Percentiles rank a stretch among this genome's conserved stretches.
Conservation (phyloP, 805 yeast species). For the Metschnikowia reukaufii region DNA sequence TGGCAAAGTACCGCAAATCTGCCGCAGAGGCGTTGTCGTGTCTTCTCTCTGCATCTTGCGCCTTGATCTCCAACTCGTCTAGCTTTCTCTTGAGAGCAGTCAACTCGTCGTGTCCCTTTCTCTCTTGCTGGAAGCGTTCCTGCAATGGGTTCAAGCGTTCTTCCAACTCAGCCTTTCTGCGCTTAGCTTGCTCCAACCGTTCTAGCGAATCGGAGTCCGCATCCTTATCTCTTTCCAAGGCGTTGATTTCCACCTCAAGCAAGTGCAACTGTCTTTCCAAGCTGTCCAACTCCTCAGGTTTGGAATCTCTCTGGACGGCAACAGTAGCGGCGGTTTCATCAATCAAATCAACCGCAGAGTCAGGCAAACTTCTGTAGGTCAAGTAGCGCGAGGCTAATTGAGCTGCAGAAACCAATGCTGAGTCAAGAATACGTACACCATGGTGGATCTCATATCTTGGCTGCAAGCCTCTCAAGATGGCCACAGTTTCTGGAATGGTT, state of each 20-base stretch:
- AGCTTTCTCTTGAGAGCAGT: constrained; percentile 85
- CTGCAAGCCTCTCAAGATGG: constrained; percentile 93
- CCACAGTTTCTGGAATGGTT: constrained; percentile 87
- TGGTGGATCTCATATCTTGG: constrained; percentile 95
- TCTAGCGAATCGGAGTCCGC: constrained; percentile 83
- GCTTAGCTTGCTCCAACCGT: constrained; percentile 74
- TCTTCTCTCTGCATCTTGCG: constrained; percentile 95
- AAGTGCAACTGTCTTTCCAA: constrained; percentile 90
- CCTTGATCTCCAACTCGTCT: constrained; percentile 91
- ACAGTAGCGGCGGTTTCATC: constrained; percentile 96
- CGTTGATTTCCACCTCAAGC: constrained; percentile 93
- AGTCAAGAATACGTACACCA: constrained; percentile 93
- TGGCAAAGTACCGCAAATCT: constrained; percentile 94
- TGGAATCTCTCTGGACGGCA: constrained; percentile 97
- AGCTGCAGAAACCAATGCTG: constrained; percentile 92
- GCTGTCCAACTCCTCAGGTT: constrained; percentile 93
- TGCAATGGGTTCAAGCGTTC: constrained; percentile 84
- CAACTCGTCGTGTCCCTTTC: constrained; percentile 87
- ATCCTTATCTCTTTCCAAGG: constrained; percentile 92
- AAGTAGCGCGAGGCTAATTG: constrained; percentile 91
- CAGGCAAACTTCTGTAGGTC: constrained; percentile 94
- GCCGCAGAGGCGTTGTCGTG: constrained; percentile 94
- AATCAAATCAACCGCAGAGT: constrained; percentile 92
- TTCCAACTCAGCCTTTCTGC: constrained; percentile 76
- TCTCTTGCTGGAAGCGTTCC: constrained; percentile 82